Base-by-base conservation (phyloP, 495 filamentous ascomycete genomes). In the Massariosphaeria phaeospora region DNA sequence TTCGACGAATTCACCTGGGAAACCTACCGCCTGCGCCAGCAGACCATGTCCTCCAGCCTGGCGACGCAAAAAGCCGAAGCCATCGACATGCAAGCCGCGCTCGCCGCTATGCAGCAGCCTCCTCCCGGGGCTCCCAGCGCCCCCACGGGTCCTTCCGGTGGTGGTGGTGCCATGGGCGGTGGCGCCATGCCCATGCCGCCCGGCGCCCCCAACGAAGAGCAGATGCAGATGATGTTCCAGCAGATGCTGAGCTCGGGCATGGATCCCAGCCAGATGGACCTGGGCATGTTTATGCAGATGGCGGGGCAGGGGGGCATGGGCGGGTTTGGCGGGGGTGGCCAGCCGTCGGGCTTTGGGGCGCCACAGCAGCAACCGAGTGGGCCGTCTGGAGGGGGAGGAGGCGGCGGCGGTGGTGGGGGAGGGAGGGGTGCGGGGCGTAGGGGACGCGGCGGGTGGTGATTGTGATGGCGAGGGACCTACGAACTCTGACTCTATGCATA, bases 1-100 rank as follows among this genome's bases (percentile, higher is more conserved):
- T 98, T 98, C 58, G 93, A 98, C 72, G 93, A 98, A 70, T 98
- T 97, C 68, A 96, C 94, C 13, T 98, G 93, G 93, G 86, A 91
- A 24, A 81, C 88, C 53, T 98, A 97, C 70, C 91, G 91, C 25
- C 70, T 89, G 55, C 94, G 94, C 63, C 94, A 97, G 66, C 82
- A 88, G 49, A 75, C 77, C 3, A 72, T 95, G 51, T 78, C 85
- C 15, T 81, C 80, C 48, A 86, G 89, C 54, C 81, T 88, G 7
- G 72, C 75, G 36, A 82, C 82, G 51, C 85, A 88, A 56, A 91
- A 89, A 71, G 86, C 86, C 67, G 85, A 95, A 70, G 80, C 90
- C 72, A 85, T 91, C 61, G 84, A 93, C 39, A 88, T 96, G 81
- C 85, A 89, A 66, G 84, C 81, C 69, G 90, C 95, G 78, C 70